A percentile compares a stretch with the other conserved stretches of the same genome.
Evolutionary conservation across 225 moss, liverwort and hornwort genomes (phyloP).

Genomic region (Pseudoscleropodium purum): DNA sequence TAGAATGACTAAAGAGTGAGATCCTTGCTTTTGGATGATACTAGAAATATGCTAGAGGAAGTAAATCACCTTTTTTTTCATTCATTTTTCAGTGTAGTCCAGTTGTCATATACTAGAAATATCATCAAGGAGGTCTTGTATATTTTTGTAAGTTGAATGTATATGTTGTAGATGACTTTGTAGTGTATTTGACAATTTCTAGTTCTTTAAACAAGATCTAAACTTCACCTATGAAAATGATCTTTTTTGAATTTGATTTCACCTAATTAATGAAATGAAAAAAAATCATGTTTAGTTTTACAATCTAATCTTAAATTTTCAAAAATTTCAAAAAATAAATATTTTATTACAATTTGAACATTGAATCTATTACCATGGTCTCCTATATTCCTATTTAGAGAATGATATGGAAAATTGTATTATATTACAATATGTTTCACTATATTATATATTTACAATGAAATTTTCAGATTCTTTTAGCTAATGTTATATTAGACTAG

Average conservation of each 20-base stretch:
- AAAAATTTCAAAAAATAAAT: not conserved
- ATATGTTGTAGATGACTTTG: rapidly evolving
- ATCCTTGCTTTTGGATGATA: not conserved
- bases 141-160: not conserved
- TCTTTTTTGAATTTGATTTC: not conserved
- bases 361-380: not conserved
- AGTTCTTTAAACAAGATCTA: not conserved
- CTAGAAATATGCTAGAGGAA: rapidly evolving
- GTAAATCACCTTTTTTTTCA: not conserved
- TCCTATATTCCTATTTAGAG: too few species aligned
- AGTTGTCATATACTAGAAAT: not conserved
- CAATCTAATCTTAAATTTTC: not conserved
- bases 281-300: not conserved
- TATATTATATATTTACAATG: rapidly evolving
- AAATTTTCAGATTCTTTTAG: not conserved
- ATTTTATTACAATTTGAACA: not conserved
- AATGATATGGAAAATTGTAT: not conserved
- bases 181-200: not conserved
- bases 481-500: not conserved
- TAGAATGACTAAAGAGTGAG: rapidly evolving
- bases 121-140: rapidly evolving
- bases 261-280: too few species aligned
- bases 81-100: too few species aligned
- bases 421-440: too few species aligned
- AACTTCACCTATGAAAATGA: not conserved